Evolutionary conservation across 2,329 filamentous ascomycete genomes (phyloP).

Genomic region (Fusarium tuaranense): DNA sequence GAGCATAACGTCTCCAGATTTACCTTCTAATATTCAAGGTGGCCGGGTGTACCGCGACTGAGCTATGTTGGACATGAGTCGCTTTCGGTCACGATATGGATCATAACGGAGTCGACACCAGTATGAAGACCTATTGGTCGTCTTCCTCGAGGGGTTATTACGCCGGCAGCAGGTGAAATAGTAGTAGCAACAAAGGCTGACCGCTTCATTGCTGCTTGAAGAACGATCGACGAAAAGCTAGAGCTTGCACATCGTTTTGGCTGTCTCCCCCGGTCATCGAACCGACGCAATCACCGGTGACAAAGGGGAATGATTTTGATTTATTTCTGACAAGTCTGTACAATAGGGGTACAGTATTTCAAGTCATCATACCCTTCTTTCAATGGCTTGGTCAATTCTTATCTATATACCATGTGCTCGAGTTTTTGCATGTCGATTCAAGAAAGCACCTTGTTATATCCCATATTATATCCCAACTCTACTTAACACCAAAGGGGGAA

Average conservation of each 20-base stretch:
- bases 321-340: neutral
- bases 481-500: too few species aligned
- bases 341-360: neutral
- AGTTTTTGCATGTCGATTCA: neutral
- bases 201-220: neutral
- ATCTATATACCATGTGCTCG: neutral
- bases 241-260: neutral
- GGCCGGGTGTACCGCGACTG: neutral
- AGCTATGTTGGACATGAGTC: neutral
- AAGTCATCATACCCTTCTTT: too few species aligned
- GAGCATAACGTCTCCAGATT: neutral
- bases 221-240: neutral
- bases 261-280: neutral
- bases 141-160: neutral
- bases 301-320: neutral
- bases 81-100: neutral
- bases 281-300: neutral
- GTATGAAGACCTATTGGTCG: accelerated
- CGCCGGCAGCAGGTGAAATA: neutral
- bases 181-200: neutral
- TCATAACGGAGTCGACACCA: neutral
- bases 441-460: neutral
- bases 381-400: neutral
- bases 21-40: neutral
- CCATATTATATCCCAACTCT: neutral